Evolutionary conservation across 805 yeast species (phyloP).

Genomic region (Wilhelminamyces savonicus): DNA sequence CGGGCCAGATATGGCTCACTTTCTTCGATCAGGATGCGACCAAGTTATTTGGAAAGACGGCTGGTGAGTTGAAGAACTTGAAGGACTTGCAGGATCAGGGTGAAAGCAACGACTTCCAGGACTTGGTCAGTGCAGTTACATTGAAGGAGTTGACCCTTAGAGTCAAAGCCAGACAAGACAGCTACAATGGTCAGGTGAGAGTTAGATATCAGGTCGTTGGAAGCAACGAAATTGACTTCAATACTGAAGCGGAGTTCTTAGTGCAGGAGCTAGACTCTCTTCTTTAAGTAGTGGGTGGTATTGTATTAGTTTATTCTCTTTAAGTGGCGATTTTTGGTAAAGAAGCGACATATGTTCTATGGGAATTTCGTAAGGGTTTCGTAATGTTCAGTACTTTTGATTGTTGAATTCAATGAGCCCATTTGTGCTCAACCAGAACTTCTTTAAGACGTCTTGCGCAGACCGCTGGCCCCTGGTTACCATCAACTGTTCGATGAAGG

Average conservation of each 20-base stretch:
- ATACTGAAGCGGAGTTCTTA: constrained; percentile 55
- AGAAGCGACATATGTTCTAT: background rate
- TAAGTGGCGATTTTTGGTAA: background rate
- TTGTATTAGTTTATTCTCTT: background rate
- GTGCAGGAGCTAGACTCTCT: constrained; percentile 40
- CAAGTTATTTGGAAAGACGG: constrained; percentile 54
- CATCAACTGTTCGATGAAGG: constrained; percentile 48
- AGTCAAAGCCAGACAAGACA: constrained; percentile 76
- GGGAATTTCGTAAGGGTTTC: constrained; percentile 1
- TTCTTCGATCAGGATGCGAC: constrained; percentile 82
- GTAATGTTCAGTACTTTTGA: constrained; percentile 3
- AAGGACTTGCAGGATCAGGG: constrained; percentile 18
- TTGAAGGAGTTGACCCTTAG: constrained; percentile 72
- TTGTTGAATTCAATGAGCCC: constrained; percentile 41
- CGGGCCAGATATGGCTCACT: constrained; percentile 83
- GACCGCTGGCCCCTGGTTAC: constrained; percentile 62
- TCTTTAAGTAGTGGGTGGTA: background rate
- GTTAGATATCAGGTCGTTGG: constrained; percentile 67
- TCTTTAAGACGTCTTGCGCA: constrained; percentile 51
- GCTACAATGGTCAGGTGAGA: constrained; percentile 71
- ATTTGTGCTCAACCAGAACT: constrained; percentile 60
- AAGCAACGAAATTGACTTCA: constrained; percentile 47
- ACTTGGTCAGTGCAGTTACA: constrained; percentile 40
- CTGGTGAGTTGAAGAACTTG: constrained; percentile 54
- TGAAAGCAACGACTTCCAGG: constrained; percentile 35